Percentiles rank a stretch among this genome's conserved stretches.
Evolutionary conservation across 192 early-diverging fungal genomes (phyloP).

Genomic region (Nowakowskiella sp.): DNA sequence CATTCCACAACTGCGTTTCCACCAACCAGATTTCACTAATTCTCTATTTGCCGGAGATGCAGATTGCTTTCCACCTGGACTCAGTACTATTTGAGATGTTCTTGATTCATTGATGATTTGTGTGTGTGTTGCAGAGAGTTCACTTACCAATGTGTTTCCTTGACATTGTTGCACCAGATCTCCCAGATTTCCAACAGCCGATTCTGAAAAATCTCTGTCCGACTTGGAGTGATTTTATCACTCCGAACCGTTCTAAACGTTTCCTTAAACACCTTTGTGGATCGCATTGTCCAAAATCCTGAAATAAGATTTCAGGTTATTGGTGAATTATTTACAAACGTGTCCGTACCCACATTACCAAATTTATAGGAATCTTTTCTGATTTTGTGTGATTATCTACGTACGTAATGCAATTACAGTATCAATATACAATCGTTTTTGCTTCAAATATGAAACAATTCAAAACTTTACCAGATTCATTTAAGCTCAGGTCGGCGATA

Average conservation of each 20-base stretch:
- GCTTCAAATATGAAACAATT: too few relatives aligned
- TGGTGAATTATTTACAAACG: too few relatives aligned
- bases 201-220: conserved; percentile 84
- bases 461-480: too few relatives aligned
- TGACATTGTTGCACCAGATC: not conserved
- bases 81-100: conserved; percentile 12
- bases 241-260: conserved; percentile 71
- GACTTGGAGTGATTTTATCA: conserved; percentile 73
- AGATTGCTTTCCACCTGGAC: conserved; percentile 75
- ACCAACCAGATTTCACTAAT: conserved; percentile 60
- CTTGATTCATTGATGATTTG: not conserved
- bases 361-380: too few relatives aligned
- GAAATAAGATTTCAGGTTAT: too few relatives aligned
- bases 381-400: too few relatives aligned
- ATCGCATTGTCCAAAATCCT: conserved; percentile 99
- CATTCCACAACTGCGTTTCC: conserved; percentile 94
- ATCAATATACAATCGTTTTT: too few relatives aligned
- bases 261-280: conserved; percentile 95
- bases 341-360: too few relatives aligned
- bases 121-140: not conserved
- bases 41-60: conserved; percentile 80
- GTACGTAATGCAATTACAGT: too few relatives aligned
- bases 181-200: conserved; percentile 13
- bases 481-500: too few relatives aligned
- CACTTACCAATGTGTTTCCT: conserved; percentile 2